Evolutionary conservation across 768 basidiomycete species (phyloP).

Genomic region (Xerocomellus amylosporus): DNA sequence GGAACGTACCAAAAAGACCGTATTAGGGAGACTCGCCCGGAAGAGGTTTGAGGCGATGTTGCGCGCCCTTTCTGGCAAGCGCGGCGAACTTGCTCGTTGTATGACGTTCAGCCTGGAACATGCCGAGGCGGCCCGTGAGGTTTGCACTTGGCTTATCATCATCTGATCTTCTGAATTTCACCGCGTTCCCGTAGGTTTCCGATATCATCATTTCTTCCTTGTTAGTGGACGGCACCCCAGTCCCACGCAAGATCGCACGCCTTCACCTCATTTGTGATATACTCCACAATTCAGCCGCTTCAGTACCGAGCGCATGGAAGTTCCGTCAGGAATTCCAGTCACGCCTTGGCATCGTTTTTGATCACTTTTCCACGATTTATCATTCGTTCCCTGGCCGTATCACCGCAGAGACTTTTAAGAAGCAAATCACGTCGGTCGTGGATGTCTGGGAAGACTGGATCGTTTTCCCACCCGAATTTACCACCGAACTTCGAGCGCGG

Average conservation of each 20-base stretch:
- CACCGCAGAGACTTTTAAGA: slow-evolving; percentile 94
- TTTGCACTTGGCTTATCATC: slow-evolving; percentile 30
- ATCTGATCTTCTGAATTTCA: neutral
- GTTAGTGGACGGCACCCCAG: slow-evolving; percentile 86
- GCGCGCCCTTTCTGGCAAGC: slow-evolving; percentile 76
- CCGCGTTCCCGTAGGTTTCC: slow-evolving; percentile 55
- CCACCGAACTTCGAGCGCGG: slow-evolving; percentile 63
- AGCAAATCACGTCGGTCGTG: slow-evolving; percentile 82
- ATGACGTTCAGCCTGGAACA: slow-evolving; percentile 98
- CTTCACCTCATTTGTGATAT: slow-evolving; percentile 97
- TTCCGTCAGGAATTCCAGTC: slow-evolving; percentile 93
- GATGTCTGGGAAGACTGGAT: slow-evolving; percentile 99
- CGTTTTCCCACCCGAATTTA: slow-evolving; percentile 88
- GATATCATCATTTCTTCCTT: slow-evolving; percentile 90
- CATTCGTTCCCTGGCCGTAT: slow-evolving; percentile 95
- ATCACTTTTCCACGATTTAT: slow-evolving; percentile 91
- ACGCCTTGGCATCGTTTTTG: slow-evolving; percentile 89
- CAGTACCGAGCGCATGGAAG: slow-evolving; percentile 96
- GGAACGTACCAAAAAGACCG: slow-evolving; percentile 74
- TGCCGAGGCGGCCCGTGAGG: slow-evolving; percentile 94
- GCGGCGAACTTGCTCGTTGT: slow-evolving; percentile 88
- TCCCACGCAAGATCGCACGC: slow-evolving; percentile 96
- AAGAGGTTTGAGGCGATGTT: slow-evolving; percentile 90
- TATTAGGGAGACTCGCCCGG: slow-evolving; percentile 75
- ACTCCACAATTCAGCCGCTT: slow-evolving; percentile 91